Evolutionary conservation across 306 rosid species (phyloP).

Genomic region (Pyrus communis): DNA sequence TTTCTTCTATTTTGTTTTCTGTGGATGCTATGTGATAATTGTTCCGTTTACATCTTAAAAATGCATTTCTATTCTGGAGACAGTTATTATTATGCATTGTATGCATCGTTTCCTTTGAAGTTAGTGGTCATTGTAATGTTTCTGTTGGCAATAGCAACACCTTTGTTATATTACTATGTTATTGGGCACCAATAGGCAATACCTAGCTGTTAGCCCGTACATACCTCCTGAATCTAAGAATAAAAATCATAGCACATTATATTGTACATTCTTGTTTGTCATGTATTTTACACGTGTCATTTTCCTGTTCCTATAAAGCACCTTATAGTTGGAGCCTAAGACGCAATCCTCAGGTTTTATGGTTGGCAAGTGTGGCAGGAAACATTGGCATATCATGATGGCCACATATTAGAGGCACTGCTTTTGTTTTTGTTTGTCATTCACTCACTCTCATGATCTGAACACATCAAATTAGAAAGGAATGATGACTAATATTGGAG

Average conservation of each 20-base stretch:
- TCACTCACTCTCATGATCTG: background rate
- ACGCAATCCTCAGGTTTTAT: background rate
- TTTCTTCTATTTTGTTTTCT: background rate
- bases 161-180: background rate
- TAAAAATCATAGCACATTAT: too few species aligned
- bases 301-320: too few species aligned
- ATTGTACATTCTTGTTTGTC: too few species aligned
- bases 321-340: too few species aligned
- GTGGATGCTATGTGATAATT: background rate
- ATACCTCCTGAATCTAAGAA: background rate
- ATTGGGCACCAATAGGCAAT: background rate
- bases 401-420: background rate
- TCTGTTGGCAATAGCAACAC: background rate
- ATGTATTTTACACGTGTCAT: too few species aligned
- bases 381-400: background rate
- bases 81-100: background rate
- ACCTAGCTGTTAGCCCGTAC: background rate
- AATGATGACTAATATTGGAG: background rate
- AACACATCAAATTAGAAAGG: background rate
- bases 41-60: background rate
- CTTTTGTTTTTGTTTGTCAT: background rate
- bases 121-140: background rate
- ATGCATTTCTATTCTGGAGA: background rate
- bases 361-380: background rate
- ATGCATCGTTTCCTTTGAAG: background rate